Evolutionary conservation across 2,329 filamentous ascomycete species (phyloP).

Genomic region (Pseudocercospora crystallina): DNA sequence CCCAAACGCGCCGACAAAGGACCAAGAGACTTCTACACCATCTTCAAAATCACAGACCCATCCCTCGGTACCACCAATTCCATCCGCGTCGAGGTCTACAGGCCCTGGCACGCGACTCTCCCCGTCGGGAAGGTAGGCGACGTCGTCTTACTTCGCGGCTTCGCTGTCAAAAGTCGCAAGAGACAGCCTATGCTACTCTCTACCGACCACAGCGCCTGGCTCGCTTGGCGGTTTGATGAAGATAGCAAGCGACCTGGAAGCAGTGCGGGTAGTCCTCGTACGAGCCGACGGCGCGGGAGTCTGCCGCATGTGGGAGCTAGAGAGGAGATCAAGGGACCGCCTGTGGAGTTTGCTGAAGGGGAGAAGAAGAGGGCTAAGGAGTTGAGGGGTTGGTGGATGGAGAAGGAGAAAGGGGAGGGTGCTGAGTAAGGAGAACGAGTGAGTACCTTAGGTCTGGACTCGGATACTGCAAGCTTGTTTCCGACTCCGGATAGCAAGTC

Average conservation of each 20-base stretch:
- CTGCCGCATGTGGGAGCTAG: slow-evolving; percentile 24
- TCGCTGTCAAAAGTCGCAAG: slow-evolving; percentile 44
- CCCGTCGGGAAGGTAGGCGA: slow-evolving; percentile 45
- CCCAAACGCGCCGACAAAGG: slow-evolving; percentile 42
- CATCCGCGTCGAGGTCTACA: slow-evolving; percentile 43
- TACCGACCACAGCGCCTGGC: slow-evolving; percentile 47
- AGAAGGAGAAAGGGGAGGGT: not conserved
- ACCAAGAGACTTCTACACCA: slow-evolving; percentile 45
- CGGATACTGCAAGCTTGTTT: too few species aligned
- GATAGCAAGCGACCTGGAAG: slow-evolving; percentile 23
- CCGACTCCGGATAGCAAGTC: too few species aligned
- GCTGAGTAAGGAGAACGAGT: not conserved
- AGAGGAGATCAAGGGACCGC: slow-evolving; percentile 48
- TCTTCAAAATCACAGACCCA: slow-evolving; percentile 42
- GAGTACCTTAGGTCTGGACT: too few species aligned
- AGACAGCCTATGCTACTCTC: slow-evolving; percentile 40
- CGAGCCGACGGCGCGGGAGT: slow-evolving; percentile 22
- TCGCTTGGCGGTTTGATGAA: slow-evolving; percentile 43
- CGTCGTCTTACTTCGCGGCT: slow-evolving; percentile 45
- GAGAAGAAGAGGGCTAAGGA: slow-evolving; percentile 44
- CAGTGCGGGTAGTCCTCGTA: slow-evolving; percentile 26
- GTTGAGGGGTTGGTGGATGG: slow-evolving; percentile 43
- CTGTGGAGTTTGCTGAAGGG: slow-evolving; percentile 46
- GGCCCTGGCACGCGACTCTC: slow-evolving; percentile 43
- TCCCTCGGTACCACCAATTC: slow-evolving; percentile 21